Conservation (phyloP, 495 filamentous ascomycete species). For the Lindgomyces ingoldianus region DNA sequence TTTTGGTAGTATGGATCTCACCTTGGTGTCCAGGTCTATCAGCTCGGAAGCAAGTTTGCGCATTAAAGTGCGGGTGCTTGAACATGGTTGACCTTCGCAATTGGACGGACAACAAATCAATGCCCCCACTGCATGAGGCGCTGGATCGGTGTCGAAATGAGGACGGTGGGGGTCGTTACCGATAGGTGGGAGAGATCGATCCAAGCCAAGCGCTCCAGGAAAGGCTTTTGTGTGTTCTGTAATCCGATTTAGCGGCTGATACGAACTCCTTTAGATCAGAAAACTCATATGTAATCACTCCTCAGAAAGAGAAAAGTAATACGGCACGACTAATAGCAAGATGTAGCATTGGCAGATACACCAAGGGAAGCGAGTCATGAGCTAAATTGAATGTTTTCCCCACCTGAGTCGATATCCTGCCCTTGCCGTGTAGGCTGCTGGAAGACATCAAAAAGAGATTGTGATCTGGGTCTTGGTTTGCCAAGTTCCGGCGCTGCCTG, state of each 20-base stretch:
- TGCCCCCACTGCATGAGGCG: constrained; percentile 21
- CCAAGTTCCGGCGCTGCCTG: not conserved
- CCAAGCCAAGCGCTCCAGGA: constrained; percentile 20
- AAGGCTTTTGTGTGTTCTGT: constrained; percentile 24
- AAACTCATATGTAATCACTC: not conserved
- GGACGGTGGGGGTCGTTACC: constrained; percentile 16
- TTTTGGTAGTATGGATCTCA: constrained; percentile 24
- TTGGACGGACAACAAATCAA: constrained; percentile 28
- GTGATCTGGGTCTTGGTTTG: constrained; percentile 23
- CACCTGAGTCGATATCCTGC: constrained; percentile 10
- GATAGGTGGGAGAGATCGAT: constrained; percentile 33
- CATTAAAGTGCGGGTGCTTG: constrained; percentile 28
- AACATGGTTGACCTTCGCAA: constrained; percentile 31
- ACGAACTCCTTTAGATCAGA: not conserved
- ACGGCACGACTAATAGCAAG: not conserved
- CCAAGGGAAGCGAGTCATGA: not conserved
- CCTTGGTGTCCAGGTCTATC: constrained; percentile 17
- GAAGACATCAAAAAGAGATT: constrained; percentile 33
- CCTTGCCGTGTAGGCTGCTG: constrained; percentile 19
- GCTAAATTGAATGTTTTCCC: constrained; percentile 3
- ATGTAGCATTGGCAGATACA: not conserved
- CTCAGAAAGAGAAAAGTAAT: not conserved
- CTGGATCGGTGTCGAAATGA: constrained; percentile 24
- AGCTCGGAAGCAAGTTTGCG: constrained; percentile 34
- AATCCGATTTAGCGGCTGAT: constrained; percentile 27